Conservation (phyloP, 1,284 basidiomycete genomes). For the Sphagnurus paluster region DNA sequence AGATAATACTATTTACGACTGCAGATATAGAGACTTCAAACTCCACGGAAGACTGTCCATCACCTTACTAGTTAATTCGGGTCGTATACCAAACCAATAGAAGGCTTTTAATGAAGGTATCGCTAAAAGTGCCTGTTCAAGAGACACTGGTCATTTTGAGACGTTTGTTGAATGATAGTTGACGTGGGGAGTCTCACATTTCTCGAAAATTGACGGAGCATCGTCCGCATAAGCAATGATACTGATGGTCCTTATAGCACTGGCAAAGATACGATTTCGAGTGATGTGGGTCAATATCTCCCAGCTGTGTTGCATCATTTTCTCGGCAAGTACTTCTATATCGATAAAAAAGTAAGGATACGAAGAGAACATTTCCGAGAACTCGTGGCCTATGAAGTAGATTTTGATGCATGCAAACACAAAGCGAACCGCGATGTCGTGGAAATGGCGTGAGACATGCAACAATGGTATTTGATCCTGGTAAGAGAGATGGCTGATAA, state of each 20-base stretch:
- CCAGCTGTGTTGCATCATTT: slow-evolving; percentile 34
- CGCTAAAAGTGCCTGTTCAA: slow-evolving; percentile 29
- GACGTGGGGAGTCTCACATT: no score
- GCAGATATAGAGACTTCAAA: slow-evolving; percentile 23
- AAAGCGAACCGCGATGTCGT: slow-evolving; percentile 21
- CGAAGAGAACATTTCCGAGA: slow-evolving; percentile 26
- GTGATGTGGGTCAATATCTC: slow-evolving; percentile 34
- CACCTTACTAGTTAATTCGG: slow-evolving; percentile 25
- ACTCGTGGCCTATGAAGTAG: slow-evolving; percentile 26
- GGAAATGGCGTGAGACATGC: slow-evolving; percentile 26
- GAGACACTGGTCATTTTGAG: no score
- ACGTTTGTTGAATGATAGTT: no score
- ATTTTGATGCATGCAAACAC: slow-evolving; percentile 32
- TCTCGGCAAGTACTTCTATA: slow-evolving; percentile 24
- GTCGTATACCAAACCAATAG: slow-evolving; percentile 34
- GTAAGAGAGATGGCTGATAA: slow-evolving; percentile 16
- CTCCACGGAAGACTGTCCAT: slow-evolving; percentile 23
- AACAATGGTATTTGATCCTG: slow-evolving; percentile 19
- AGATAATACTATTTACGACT: slow-evolving; percentile 22
- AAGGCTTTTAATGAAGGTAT: slow-evolving; percentile 33
- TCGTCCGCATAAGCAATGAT: slow-evolving; percentile 33
- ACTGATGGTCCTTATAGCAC: slow-evolving; percentile 31
- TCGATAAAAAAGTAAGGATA: slow-evolving; percentile 8
- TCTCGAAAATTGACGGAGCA: slow-evolving; percentile 33
- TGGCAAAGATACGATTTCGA: slow-evolving; percentile 31